phyloP scores from a whole-genome alignment of 768 basidiomycete species.

The Boletus subparvulus region DNA sequence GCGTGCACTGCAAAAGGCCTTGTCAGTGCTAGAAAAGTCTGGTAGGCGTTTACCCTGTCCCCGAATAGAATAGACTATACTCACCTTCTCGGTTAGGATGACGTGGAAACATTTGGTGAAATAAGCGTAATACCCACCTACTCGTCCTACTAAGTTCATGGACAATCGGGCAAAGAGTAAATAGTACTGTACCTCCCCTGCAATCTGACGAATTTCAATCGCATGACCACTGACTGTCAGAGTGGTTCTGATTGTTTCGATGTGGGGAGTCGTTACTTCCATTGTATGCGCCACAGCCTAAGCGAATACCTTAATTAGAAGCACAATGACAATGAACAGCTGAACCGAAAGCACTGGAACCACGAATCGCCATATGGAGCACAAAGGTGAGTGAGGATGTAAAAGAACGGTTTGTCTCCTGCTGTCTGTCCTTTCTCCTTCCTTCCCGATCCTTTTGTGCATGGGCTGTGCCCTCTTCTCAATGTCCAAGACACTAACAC shows the following conservation, averaged over 20 bases:
- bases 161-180: slow-evolving; percentile 27
- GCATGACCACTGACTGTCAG: slow-evolving; percentile 4
- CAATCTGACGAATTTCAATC: slow-evolving; percentile 27
- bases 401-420: neutral
- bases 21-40: slow-evolving; percentile 37
- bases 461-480: slow-evolving; percentile 8
- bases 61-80: neutral
- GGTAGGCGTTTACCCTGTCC: slow-evolving; percentile 26
- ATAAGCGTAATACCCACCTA: slow-evolving; percentile 32
- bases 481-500: neutral
- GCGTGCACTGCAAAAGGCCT: slow-evolving; percentile 68
- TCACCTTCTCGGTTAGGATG: slow-evolving; percentile 17
- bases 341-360: neutral
- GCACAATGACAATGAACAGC: slow-evolving; percentile 1
- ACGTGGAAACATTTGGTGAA: slow-evolving; percentile 21
- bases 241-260: neutral
- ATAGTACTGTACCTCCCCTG: slow-evolving; percentile 32
- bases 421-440: neutral
- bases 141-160: slow-evolving; percentile 21
- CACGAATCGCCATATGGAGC: neutral
- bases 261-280: neutral
- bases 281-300: neutral
- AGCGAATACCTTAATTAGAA: neutral
- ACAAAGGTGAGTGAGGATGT: slow-evolving; percentile 2
- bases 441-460: neutral